phyloP scores from a whole-genome alignment of 352 stramenopile genomes.

The Globisporangium heterothallicum region DNA sequence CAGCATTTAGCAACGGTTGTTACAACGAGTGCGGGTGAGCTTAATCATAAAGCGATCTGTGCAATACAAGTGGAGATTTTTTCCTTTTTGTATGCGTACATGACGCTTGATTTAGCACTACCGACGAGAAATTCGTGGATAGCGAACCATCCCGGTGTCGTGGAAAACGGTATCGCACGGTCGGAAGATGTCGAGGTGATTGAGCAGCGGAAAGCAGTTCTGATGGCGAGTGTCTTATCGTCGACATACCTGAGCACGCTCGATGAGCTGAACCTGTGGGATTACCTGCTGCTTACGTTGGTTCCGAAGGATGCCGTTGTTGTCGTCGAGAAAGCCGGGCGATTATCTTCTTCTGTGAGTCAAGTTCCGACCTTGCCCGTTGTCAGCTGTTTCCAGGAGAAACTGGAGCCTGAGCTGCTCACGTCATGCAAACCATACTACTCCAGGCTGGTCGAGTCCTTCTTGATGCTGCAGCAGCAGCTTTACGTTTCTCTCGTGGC shows the following conservation, averaged over 20 bases:
- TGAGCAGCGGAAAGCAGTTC: conserved; percentile 53
- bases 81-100: conserved; percentile 29
- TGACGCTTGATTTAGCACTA: conserved; percentile 30
- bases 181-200: conserved; percentile 38
- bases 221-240: conserved; percentile 40
- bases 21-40: not conserved
- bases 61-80: conserved; percentile 21
- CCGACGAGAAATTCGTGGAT: conserved; percentile 17
- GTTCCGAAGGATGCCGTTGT: conserved; percentile 7
- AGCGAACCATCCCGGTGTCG: not conserved
- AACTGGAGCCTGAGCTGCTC: not conserved
- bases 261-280: conserved; percentile 32
- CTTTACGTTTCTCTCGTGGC: conserved; percentile 23
- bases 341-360: not conserved
- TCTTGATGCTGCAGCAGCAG: conserved; percentile 22
- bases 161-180: conserved; percentile 1
- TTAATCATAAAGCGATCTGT: conserved; percentile 10
- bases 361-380: not conserved
- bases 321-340: not conserved
- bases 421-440: conserved; percentile 1
- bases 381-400: not conserved
- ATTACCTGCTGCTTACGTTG: conserved; percentile 27
- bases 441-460: conserved; percentile 21
- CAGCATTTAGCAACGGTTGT: conserved; percentile 4
- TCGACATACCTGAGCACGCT: conserved; percentile 23